Base-by-base conservation (phyloP, 2,329 filamentous ascomycete genomes). In the Penicillium concentricum region DNA sequence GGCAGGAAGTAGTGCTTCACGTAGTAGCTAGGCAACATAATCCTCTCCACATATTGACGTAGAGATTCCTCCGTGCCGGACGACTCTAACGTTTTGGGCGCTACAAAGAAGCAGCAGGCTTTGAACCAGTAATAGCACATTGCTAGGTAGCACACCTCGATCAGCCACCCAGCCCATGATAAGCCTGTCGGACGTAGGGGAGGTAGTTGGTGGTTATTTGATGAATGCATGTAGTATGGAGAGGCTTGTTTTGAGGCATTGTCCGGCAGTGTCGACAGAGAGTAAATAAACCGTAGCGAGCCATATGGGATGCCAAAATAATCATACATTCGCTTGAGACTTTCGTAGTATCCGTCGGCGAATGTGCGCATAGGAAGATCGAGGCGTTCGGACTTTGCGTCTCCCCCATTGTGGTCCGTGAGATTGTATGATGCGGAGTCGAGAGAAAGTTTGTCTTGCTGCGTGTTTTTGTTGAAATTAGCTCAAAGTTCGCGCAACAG, bases 271-370 rank as follows among this genome's bases (percentile, higher is more conserved):
- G 68, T 74, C 12, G 80, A 76, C 56, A 85, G 82, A 38, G 76
- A 76, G 65, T 82, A 87, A 2, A 84, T 68, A 61, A 85, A 85
- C 16, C 74, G 76, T 52, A 82, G 76, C 13, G 76, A 72, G 39
- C 78, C 76, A 57, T 83, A 82, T 6, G 71, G 70, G 13, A 87
- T 73, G 2, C 74, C 77, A 4, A 87, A 70, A 60, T 84, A 74
- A 26, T 81, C 73, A 67, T 86, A 86, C 79, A 87, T 82, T 26
- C 75, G 73, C 59, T 76, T 78, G 47, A 87, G 70, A 58, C 85
- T 83, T 45, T 70, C 67, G 64, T 87, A 86, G 68, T 82, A 87
- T 20, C 79, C 78, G 10, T 73, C 77, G 15, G 77, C 77, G 59
- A 82, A 81, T 7, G 76, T 78, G 50, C 80, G 78, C 80, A 82